These are phyloP conservation scores for Bauhinia variegata DNA, from an alignment of 306 rosid genomes.

Conservation along the genomic window DNA sequence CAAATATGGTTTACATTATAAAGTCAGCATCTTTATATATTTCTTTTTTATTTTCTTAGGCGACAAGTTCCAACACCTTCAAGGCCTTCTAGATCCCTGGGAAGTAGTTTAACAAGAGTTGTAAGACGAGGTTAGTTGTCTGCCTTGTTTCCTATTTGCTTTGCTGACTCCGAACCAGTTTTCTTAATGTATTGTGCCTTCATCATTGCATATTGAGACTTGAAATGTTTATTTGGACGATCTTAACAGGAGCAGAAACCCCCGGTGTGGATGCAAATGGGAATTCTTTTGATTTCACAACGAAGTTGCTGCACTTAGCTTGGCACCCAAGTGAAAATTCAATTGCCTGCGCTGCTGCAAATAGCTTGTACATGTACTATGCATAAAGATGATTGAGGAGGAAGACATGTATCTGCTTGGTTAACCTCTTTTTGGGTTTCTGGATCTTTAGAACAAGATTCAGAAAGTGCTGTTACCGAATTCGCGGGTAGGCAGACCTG, in stretches of 20 bases:
- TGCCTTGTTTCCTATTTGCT: conserved; percentile 27
- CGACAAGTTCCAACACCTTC: conserved; percentile 65
- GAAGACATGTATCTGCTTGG: conserved; percentile 49
- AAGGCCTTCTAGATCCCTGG: conserved; percentile 58
- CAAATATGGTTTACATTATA: conserved; percentile 2
- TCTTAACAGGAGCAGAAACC: conserved; percentile 50
- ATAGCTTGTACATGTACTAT: no score
- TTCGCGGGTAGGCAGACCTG: conserved; percentile 61
- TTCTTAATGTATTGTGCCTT: conserved; percentile 1
- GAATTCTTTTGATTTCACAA: conserved; percentile 61
- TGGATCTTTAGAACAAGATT: conserved; percentile 49
- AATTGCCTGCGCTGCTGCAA: conserved; percentile 56
- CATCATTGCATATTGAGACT: no score
- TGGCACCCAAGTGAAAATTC: conserved; percentile 78
- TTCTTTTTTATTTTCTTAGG: conserved; percentile 53
- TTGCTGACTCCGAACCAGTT: not conserved
- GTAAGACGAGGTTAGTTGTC: conserved; percentile 80
- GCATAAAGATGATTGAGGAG: conserved; percentile 47
- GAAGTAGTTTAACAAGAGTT: conserved; percentile 77
- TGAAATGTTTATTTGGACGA: not conserved
- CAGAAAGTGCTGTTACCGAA: conserved; percentile 56
- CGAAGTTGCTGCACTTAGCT: conserved; percentile 70
- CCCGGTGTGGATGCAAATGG: conserved; percentile 62
- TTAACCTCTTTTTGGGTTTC: conserved; percentile 65
- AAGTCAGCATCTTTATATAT: conserved; percentile 10